Evolutionary conservation across 805 yeast species (phyloP).

Genomic region (Lipomyces oligophaga): DNA sequence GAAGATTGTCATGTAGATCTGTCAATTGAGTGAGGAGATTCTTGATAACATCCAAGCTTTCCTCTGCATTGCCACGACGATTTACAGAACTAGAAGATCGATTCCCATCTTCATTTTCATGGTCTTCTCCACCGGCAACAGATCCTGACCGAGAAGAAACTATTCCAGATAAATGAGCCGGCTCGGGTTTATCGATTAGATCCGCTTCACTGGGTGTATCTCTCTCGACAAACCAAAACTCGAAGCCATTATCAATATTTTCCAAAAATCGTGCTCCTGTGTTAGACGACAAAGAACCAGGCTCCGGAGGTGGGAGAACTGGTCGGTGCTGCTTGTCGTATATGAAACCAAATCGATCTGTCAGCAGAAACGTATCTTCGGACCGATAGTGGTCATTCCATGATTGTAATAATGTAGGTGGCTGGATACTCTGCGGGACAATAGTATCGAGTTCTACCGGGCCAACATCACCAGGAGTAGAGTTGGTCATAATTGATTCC

Average conservation of each 20-base stretch:
- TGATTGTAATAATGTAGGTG: slow-evolving; percentile 36
- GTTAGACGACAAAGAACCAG: slow-evolving; percentile 1
- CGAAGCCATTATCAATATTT: slow-evolving; percentile 19
- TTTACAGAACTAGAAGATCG: neutral
- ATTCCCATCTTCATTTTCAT: too few species aligned
- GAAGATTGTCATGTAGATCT: slow-evolving; percentile 45
- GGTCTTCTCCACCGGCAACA: too few species aligned
- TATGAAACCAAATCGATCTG: slow-evolving; percentile 52
- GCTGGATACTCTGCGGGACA: slow-evolving; percentile 35
- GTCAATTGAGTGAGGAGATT: slow-evolving; percentile 42
- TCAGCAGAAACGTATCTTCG: slow-evolving; percentile 32
- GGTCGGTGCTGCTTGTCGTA: slow-evolving; percentile 34
- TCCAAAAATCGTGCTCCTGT: slow-evolving; percentile 23
- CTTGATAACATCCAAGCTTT: slow-evolving; percentile 27
- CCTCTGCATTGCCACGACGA: slow-evolving; percentile 1
- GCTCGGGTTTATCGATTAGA: slow-evolving; percentile 14
- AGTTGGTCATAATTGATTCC: too few species aligned
- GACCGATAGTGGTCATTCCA: slow-evolving; percentile 32
- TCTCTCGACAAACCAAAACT: slow-evolving; percentile 18
- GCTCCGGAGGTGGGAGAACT: slow-evolving; percentile 20
- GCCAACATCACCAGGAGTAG: slow-evolving; percentile 19
- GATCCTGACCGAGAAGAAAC: neutral
- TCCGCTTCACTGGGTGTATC: slow-evolving; percentile 3
- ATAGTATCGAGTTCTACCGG: slow-evolving; percentile 47
- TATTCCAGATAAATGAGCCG: slow-evolving; percentile 11